Conservation (phyloP, 2,329 filamentous ascomycete genomes). For the Metarhizium rileyi region DNA sequence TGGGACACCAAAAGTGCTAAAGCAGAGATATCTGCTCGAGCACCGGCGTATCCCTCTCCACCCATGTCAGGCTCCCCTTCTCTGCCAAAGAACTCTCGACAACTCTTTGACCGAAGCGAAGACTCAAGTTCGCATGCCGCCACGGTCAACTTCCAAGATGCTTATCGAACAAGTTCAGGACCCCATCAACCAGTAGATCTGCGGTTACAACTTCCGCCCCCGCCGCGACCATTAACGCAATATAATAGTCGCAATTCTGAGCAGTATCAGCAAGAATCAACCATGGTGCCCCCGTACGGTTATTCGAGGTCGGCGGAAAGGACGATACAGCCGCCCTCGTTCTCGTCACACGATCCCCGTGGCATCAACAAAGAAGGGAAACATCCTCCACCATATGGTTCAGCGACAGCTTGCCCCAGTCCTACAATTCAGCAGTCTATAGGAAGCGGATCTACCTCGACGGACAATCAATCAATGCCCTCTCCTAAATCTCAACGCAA, state of each 20-base stretch:
- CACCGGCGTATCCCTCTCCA: slow-evolving; percentile 59
- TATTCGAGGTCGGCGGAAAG: slow-evolving; percentile 17
- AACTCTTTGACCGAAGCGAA: slow-evolving; percentile 45
- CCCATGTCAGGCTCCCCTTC: slow-evolving; percentile 64
- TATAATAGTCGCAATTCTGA: neutral
- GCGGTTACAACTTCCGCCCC: slow-evolving; percentile 15
- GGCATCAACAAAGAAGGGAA: slow-evolving; percentile 5
- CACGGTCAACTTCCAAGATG: slow-evolving; percentile 37
- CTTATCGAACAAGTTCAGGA: slow-evolving; percentile 32
- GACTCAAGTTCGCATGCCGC: slow-evolving; percentile 31
- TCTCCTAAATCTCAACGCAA: slow-evolving; percentile 56
- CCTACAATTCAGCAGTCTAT: slow-evolving; percentile 13
- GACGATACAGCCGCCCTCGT: slow-evolving; percentile 13
- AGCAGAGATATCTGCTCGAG: slow-evolving; percentile 43
- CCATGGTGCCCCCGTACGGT: slow-evolving; percentile 13
- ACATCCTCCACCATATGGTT: slow-evolving; percentile 13
- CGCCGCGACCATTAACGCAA: slow-evolving; percentile 10
- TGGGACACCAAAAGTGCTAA: slow-evolving; percentile 5
- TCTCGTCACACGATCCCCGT: slow-evolving; percentile 14
- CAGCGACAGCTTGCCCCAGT: slow-evolving; percentile 10
- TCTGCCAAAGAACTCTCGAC: slow-evolving; percentile 46
- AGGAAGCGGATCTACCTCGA: slow-evolving; percentile 23
- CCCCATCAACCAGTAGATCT: slow-evolving; percentile 15
- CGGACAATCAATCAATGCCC: slow-evolving; percentile 37
- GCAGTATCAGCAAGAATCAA: slow-evolving; percentile 17